phyloP scores from a whole-genome alignment of 2,329 filamentous ascomycete species.

The Hypocreales sp. region DNA sequence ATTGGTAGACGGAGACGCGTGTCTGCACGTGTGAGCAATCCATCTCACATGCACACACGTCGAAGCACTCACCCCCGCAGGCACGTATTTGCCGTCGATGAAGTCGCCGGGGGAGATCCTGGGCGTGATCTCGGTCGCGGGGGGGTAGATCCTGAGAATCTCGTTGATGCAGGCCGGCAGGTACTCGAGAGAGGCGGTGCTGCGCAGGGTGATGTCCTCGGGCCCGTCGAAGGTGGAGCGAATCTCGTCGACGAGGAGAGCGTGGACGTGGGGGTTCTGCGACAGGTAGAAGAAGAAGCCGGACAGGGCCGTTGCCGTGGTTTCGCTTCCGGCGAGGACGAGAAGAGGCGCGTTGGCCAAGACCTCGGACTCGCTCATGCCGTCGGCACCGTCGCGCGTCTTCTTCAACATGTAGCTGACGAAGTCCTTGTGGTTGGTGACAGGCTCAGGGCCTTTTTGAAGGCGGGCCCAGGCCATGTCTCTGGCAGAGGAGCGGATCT shows the following conservation, averaged over 20 bases:
- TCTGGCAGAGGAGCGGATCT: conserved; percentile 8
- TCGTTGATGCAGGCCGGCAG: conserved; percentile 26
- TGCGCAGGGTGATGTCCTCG: conserved; percentile 21
- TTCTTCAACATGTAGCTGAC: conserved; percentile 14
- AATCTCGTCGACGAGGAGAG: conserved; percentile 19
- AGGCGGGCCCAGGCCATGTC: conserved; percentile 8
- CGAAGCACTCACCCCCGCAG: conserved; percentile 15
- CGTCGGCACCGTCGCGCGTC: conserved; percentile 14
- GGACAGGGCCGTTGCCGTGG: conserved; percentile 15
- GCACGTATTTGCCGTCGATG: conserved; percentile 17
- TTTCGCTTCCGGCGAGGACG: conserved; percentile 17
- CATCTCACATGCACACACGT: too few relatives aligned
- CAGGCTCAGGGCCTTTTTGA: conserved; percentile 7
- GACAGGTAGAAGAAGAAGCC: conserved; percentile 15
- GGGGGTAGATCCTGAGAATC: conserved; percentile 23
- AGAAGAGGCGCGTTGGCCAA: conserved; percentile 8
- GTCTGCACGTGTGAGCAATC: too few relatives aligned
- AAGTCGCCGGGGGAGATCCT: conserved; percentile 14
- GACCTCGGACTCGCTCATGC: conserved; percentile 19
- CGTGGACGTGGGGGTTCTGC: conserved; percentile 12
- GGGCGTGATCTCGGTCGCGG: conserved; percentile 12
- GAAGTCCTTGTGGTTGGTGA: conserved; percentile 7
- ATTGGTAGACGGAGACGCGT: conserved; percentile 25
- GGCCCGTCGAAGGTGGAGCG: conserved; percentile 15
- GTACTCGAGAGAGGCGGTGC: conserved; percentile 13